These are phyloP conservation scores for Diplodia corticola DNA, from an alignment of 2,329 filamentous ascomycete species.

Conservation along the genomic window DNA sequence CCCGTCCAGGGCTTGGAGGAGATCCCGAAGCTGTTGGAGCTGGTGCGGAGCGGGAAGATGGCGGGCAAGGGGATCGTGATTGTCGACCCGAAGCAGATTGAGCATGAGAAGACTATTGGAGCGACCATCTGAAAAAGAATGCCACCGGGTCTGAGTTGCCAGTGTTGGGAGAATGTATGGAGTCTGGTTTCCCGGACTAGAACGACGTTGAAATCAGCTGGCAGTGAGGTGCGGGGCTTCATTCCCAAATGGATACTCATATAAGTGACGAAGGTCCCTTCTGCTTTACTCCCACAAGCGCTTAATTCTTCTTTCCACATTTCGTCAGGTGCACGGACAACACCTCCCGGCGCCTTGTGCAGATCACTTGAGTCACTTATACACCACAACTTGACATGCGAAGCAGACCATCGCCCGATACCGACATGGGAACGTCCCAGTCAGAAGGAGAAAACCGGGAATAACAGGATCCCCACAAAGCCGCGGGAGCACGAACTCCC, in stretches of 20 bases:
- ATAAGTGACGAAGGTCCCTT: background rate
- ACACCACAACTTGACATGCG: background rate
- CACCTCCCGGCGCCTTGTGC: background rate
- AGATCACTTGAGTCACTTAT: background rate
- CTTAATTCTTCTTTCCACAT: background rate
- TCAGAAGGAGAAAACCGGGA: background rate
- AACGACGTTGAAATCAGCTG: background rate
- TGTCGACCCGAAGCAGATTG: constrained; percentile 52
- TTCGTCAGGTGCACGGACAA: background rate
- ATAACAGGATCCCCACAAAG: background rate
- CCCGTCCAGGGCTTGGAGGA: constrained; percentile 55
- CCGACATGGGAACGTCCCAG: background rate
- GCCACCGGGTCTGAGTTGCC: background rate
- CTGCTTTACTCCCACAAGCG: background rate
- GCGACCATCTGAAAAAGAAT: background rate
- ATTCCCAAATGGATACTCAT: background rate
- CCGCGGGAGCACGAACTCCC: background rate
- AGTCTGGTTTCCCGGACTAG: background rate
- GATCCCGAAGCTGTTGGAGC: constrained; percentile 52
- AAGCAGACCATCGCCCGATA: background rate
- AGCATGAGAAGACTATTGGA: constrained; percentile 31
- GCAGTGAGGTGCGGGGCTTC: background rate
- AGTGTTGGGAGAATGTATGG: background rate
- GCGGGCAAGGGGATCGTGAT: constrained; percentile 58
- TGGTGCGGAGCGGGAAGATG: constrained; percentile 55